Evolutionary conservation across 2,329 filamentous ascomycete genomes (phyloP).

Genomic region (Orbilia oligospora): DNA sequence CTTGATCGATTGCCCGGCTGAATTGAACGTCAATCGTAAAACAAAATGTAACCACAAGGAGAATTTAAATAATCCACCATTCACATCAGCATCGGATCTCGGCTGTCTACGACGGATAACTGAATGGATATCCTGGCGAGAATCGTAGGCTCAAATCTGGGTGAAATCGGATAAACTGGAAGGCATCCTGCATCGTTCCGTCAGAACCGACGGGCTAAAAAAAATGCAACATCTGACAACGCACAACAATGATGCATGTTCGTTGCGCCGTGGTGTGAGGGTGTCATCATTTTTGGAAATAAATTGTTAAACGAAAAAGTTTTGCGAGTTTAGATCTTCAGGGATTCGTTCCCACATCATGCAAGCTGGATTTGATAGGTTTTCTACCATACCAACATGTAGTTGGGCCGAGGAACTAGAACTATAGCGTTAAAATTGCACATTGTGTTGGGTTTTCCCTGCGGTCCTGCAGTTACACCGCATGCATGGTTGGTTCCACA

Average conservation of each 20-base stretch:
- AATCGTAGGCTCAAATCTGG: slow-evolving; percentile 31
- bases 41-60: background rate
- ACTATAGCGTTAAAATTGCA: no score
- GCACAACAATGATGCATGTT: background rate
- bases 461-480: slow-evolving; percentile 9
- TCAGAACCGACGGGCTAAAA: slow-evolving; percentile 16
- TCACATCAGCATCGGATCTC: slow-evolving; percentile 28
- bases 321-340: background rate
- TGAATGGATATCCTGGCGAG: slow-evolving; percentile 6
- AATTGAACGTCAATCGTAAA: slow-evolving; percentile 17
- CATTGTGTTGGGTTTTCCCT: slow-evolving; percentile 23
- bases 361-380: background rate
- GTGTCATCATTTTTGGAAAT: slow-evolving; percentile 7
- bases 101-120: slow-evolving; percentile 29
- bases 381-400: background rate
- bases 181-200: slow-evolving; percentile 23
- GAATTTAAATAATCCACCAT: slow-evolving; percentile 20
- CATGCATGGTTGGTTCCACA: slow-evolving; percentile 46
- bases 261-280: background rate
- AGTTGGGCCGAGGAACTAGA: no score
- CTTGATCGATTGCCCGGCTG: slow-evolving; percentile 33
- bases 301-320: slow-evolving; percentile 1
- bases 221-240: slow-evolving; percentile 33
- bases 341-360: background rate
- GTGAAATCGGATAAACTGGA: slow-evolving; percentile 53